phyloP scores from a whole-genome alignment of 2,329 filamentous ascomycete species.

The Pseudogymnoascus sp. region DNA sequence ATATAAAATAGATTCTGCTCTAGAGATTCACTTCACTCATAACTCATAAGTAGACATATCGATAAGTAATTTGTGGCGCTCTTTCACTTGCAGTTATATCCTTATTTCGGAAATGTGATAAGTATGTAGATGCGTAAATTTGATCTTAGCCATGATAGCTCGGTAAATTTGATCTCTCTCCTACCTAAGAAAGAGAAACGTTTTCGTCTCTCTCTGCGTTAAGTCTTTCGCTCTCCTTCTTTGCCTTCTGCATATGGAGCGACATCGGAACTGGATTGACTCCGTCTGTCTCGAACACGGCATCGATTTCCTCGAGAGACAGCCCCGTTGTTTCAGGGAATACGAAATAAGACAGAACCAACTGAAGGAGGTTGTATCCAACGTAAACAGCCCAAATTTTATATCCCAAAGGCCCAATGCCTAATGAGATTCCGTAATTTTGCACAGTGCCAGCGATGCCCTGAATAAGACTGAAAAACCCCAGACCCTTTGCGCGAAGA shows the following conservation, averaged over 20 bases:
- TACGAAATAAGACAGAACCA: slow-evolving; percentile 40
- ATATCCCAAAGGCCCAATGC: slow-evolving; percentile 39
- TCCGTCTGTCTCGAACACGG: slow-evolving; percentile 44
- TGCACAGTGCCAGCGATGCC: slow-evolving; percentile 36
- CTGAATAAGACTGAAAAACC: slow-evolving; percentile 37
- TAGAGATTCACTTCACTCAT: not conserved
- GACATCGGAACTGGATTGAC: slow-evolving; percentile 37
- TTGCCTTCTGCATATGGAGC: slow-evolving; percentile 33
- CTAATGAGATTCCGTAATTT: slow-evolving; percentile 39
- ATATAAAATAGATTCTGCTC: not conserved
- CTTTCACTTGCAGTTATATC: not conserved
- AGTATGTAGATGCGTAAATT: not conserved
- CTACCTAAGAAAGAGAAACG: not conserved
- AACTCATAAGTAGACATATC: not conserved
- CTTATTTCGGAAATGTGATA: not conserved
- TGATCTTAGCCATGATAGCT: not conserved
- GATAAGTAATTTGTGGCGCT: not conserved
- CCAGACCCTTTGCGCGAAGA: slow-evolving; percentile 39
- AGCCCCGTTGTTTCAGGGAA: slow-evolving; percentile 45
- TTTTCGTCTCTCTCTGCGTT: slow-evolving; percentile 2
- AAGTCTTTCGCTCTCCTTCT: slow-evolving; percentile 26
- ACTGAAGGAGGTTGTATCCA: slow-evolving; percentile 39
- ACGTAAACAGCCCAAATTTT: slow-evolving; percentile 46
- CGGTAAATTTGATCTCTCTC: not conserved
- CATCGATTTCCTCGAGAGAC: slow-evolving; percentile 49